Base-by-base conservation (phyloP, 2,329 filamentous ascomycete species). In the Fusarium begoniae region DNA sequence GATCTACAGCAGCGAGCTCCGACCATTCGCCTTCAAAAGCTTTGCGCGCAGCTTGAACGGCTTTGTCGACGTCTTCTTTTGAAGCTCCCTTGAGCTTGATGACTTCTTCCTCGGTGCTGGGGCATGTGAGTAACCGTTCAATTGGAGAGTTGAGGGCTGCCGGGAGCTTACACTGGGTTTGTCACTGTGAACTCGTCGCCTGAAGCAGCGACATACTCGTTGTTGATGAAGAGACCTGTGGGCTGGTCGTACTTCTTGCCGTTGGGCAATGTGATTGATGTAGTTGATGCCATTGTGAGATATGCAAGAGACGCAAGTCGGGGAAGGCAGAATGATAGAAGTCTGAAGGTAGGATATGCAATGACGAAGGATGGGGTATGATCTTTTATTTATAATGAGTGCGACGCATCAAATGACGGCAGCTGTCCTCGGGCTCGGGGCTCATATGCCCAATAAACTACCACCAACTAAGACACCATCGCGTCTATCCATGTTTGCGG, bases 221-320 rank as follows among this genome's bases (percentile, higher is more conserved):
- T 79, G 47, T 78, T 74, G 47, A 80, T 79, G 59, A 80, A 80
- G 22, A 80, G 70, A 37, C 78, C 78, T 1, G 75, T 78, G 2
- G 78, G 78, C 35, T 80, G 78, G 85, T 92, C 78, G 74, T 80
- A 82, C 38, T 70, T 78, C 9, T 75, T 70, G 58, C 79, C 79
- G 18, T 80, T 80, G 43, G 78, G 78, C 62, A 78, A 54, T 10
- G 72, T 64, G 32, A 78, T 72, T 40, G 69, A 51, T 8, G 68
- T 69, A 38, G 72, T 55, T 32, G 75, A 76, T 26, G 71, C 55
- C 74, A 76, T 74, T 32, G 11, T 28, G 18, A 22, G 30, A 45
- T 45, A 54, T 32, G 3, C 20, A 22, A 56, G 26, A 48, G 15
- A 37, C 14, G 8, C 6, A 2, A 4, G 13, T 8, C 22, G 11